Evolutionary conservation across 2,329 filamentous ascomycete species (phyloP).

Genomic region (Pseudovirgaria hyperparasitica): DNA sequence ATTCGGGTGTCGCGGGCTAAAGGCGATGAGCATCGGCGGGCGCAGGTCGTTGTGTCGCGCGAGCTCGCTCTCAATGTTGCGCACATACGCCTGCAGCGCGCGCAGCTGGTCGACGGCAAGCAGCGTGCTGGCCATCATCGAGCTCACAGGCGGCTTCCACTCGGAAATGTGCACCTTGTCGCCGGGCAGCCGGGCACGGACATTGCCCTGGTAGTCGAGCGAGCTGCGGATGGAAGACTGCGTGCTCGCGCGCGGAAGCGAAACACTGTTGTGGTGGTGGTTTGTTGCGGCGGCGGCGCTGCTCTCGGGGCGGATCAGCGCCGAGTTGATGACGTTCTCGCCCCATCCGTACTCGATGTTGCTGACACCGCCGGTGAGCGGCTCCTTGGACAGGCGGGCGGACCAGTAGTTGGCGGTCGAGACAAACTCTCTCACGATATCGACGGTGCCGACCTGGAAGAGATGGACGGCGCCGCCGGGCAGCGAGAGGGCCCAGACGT

Average conservation of each 20-base stretch:
- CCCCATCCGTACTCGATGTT: conserved; percentile 98
- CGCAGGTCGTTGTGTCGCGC: conserved; percentile 79
- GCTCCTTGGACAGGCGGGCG: conserved; percentile 84
- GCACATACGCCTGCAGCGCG: conserved; percentile 65
- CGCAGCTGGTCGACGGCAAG: conserved; percentile 70
- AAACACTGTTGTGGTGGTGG: conserved; percentile 14
- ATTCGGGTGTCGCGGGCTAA: conserved; percentile 70
- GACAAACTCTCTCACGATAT: conserved; percentile 91
- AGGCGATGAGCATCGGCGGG: conserved; percentile 71
- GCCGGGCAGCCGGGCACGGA: conserved; percentile 60
- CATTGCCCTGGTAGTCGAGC: conserved; percentile 41
- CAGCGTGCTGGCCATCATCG: conserved; percentile 70
- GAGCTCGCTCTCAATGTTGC: conserved; percentile 74
- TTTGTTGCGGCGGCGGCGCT: conserved; percentile 13
- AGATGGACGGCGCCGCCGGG: conserved; percentile 90
- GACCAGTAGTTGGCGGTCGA: conserved; percentile 96
- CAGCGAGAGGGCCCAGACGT: conserved; percentile 88
- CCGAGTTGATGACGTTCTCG: conserved; percentile 58
- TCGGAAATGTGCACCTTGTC: conserved; percentile 76
- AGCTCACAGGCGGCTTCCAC: conserved; percentile 82
- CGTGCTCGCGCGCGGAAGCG: conserved; percentile 39
- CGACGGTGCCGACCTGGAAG: conserved; percentile 93
- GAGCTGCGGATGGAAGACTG: conserved; percentile 50
- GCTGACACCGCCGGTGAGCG: conserved; percentile 80
- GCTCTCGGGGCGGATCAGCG: conserved; percentile 25